phyloP scores from a whole-genome alignment of 192 early-diverging fungal genomes.

The Coemansia sp. region DNA sequence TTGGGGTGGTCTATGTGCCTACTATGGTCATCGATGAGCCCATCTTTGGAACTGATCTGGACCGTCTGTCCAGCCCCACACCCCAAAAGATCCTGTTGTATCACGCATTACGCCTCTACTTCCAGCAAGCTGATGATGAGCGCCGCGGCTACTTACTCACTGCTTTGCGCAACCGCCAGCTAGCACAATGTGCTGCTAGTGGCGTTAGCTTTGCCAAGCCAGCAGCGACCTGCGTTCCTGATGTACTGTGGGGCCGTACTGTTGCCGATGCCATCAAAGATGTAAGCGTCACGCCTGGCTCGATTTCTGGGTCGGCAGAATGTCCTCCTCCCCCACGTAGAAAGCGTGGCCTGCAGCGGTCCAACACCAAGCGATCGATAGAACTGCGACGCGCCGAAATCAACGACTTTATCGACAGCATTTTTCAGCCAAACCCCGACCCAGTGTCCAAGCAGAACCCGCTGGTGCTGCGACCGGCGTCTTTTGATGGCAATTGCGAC shows the following conservation, averaged over 20 bases:
- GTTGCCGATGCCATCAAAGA: background rate
- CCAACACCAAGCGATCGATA: constrained; percentile 42
- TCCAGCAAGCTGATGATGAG: constrained; percentile 53
- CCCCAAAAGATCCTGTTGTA: constrained; percentile 53
- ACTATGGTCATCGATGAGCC: constrained; percentile 48
- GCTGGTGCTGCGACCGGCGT: background rate
- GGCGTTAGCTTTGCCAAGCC: constrained; percentile 14
- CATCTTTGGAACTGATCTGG: constrained; percentile 46
- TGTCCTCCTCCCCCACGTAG: background rate
- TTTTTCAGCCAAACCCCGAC: constrained; percentile 21
- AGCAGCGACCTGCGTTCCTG: constrained; percentile 3
- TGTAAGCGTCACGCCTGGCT: background rate
- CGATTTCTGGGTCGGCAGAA: background rate
- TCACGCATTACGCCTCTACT: constrained; percentile 49
- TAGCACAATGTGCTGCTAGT: constrained; percentile 14
- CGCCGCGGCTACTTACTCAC: constrained; percentile 42
- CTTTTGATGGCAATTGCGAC: constrained; percentile 8
- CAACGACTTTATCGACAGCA: constrained; percentile 43
- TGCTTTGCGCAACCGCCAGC: constrained; percentile 38
- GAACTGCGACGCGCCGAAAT: constrained; percentile 51
- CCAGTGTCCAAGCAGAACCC: background rate
- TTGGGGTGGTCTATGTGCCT: constrained; percentile 49
- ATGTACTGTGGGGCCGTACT: constrained; percentile 21
- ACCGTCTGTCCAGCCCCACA: constrained; percentile 44
- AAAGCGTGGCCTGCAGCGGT: constrained; percentile 44